A percentile compares a stretch with the other conserved stretches of the same genome.
These are phyloP conservation scores for Aureobasidium musti DNA, from an alignment of 2,329 filamentous ascomycete genomes.

Conservation along the genomic window DNA sequence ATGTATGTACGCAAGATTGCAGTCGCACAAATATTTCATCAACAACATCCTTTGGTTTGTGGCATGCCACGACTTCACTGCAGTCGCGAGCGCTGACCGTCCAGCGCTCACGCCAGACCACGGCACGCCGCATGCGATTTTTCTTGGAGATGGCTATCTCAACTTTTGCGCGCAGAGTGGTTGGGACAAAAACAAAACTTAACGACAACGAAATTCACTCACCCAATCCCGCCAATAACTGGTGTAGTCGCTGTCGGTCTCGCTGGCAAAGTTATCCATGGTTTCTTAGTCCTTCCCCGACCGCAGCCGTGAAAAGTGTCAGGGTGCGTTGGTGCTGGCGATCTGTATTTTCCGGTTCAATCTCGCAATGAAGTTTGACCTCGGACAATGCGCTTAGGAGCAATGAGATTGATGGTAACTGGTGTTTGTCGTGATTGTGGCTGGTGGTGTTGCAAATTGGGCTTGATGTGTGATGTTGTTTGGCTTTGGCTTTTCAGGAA, in stretches of 20 bases:
- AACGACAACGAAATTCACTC: conserved; percentile 48
- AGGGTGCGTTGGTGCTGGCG: neutral
- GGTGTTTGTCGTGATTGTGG: conserved; percentile 1
- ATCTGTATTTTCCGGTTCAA: neutral
- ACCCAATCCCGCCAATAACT: conserved; percentile 99
- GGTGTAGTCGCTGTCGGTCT: conserved; percentile 98
- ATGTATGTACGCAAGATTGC: neutral
- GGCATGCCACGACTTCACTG: neutral
- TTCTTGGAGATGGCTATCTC: neutral
- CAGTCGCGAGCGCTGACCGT: conserved; percentile 9
- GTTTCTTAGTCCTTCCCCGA: conserved; percentile 3
- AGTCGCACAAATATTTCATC: conserved; percentile 3
- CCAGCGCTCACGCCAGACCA: conserved; percentile 15
- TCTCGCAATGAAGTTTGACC: neutral
- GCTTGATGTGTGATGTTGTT: conserved; percentile 18
- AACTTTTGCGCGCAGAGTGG: neutral
- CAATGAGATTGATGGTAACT: neutral
- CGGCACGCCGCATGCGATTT: conserved; percentile 1
- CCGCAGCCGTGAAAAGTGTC: conserved; percentile 14
- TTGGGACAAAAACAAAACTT: neutral
- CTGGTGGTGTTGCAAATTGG: neutral
- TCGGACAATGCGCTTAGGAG: neutral
- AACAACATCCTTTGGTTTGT: neutral
- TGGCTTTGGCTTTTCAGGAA: conserved; percentile 23
- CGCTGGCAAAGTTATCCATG: conserved; percentile 98